Percentiles rank a stretch among this genome's conserved stretches.
Evolutionary conservation across 805 yeast species (phyloP).

Genomic region (Dipodascus albidus): DNA sequence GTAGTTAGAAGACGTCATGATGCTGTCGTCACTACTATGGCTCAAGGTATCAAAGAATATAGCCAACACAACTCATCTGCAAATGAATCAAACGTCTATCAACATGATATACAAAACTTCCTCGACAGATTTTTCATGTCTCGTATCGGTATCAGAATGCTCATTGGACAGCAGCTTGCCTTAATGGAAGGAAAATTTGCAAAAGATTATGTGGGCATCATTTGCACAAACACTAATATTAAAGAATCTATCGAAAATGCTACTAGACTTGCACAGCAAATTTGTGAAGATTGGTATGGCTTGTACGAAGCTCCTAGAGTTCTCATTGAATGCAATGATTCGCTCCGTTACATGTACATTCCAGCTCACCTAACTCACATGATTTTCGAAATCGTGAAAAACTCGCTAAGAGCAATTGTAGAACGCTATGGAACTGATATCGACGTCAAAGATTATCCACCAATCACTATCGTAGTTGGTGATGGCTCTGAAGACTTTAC

Average conservation of each 20-base stretch:
- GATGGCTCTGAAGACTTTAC: conserved; percentile 91
- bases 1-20: conserved; percentile 78
- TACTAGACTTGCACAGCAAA: conserved; percentile 78
- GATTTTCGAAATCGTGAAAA: conserved; percentile 80
- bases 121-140: conserved; percentile 83
- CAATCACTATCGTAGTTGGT: conserved; percentile 76
- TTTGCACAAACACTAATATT: conserved; percentile 75
- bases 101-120: conserved; percentile 58
- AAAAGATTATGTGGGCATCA: conserved; percentile 74
- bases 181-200: conserved; percentile 49
- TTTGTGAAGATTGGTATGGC: conserved; percentile 86
- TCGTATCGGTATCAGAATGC: conserved; percentile 84
- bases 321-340: conserved; percentile 61
- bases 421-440: conserved; percentile 64
- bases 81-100: conserved; percentile 4
- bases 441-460: conserved; percentile 64
- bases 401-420: conserved; percentile 79
- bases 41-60: conserved; percentile 90
- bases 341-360: conserved; percentile 77
- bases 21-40: conserved; percentile 86
- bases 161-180: conserved; percentile 87
- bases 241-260: conserved; percentile 79
- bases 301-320: conserved; percentile 79
- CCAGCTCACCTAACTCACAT: conserved; percentile 90
- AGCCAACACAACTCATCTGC: conserved; percentile 29